Evolutionary conservation across 306 rosid genomes (phyloP), one percentile per base, ranked within the genome.

Genomic region (Begonia fuchsioides): DNA sequence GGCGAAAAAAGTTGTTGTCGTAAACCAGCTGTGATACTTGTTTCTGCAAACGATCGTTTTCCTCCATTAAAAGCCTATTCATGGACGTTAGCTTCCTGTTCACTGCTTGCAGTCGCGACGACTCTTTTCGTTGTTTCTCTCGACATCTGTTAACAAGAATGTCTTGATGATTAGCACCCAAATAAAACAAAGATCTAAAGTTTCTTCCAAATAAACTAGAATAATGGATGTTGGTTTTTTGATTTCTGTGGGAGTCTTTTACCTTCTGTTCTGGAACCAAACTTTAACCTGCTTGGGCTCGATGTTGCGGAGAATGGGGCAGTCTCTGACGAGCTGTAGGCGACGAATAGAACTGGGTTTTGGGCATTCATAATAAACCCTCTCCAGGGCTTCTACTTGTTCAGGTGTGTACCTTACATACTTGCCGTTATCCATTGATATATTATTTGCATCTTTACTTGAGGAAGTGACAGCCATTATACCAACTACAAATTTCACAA

Each of bases 211-310:
- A 26, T 26, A 5, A 26, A 26, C 35, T 26, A 26, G 35, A 26
- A 26, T 4, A 26, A 26, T 26, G 35, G 35, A 2, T 5, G 35
- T 5, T 26, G n/a, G n/a, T 26, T 1, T 26, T 26, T 8, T 26
- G 35, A 26, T 26, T 26, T 26, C 35, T 26, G 35, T 26, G 35
- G 35, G 1, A 26, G 35, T 26, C 35, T 26, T 7, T 17, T 50
- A 88, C 97, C 98, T 81, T 55, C 98, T 70, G 57, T 90, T 90
- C 53, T 90, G 98, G 58, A 90, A 90, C 98, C 98, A 90, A 63
- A 90, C 98, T 60, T 90, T 90, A 94, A 90, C 79, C 94, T 90
- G 98, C 53, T 85, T 90, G 8, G 95, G 87, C 58, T 90, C 98
- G 57, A 90, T 90, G 63, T 90, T 66, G 57, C 94, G 85, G 63